Evolutionary conservation across 73 alveolate species (phyloP).

Genomic region (Stentor coeruleus): DNA sequence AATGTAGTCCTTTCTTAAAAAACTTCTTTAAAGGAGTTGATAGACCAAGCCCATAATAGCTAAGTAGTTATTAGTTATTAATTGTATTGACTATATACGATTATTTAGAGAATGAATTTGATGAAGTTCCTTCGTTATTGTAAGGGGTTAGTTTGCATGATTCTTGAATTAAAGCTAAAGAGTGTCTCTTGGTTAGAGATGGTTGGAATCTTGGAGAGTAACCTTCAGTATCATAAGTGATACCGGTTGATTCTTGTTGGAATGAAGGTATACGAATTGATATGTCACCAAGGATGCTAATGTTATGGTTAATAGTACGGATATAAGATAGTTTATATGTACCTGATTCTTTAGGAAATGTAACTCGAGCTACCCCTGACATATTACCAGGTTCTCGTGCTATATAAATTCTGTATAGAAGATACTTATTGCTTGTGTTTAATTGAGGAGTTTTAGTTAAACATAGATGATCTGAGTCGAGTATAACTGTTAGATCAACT

Average conservation of each 20-base stretch:
- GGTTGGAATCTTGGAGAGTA: not conserved
- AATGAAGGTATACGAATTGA: not conserved
- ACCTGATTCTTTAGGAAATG: not conserved
- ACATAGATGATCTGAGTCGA: not conserved
- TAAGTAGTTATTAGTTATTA: not conserved
- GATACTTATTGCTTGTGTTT: constrained; percentile 6
- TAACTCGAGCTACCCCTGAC: constrained; percentile 20
- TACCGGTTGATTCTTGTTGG: not conserved
- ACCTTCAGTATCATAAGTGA: not conserved
- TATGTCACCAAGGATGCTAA: not conserved
- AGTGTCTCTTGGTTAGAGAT: not conserved
- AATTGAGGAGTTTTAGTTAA: not conserved
- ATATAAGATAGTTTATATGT: not conserved
- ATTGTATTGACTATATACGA: too few species aligned
- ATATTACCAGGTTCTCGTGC: constrained; percentile 11
- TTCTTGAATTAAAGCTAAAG: too few species aligned
- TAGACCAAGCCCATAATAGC: not conserved
- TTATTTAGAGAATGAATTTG: too few species aligned
- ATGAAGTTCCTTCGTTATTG: too few species aligned
- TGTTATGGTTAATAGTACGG: not conserved
- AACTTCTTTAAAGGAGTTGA: not conserved
- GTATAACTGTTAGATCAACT: not conserved
- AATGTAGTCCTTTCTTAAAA: constrained; percentile 17
- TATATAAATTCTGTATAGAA: not conserved
- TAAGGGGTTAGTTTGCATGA: too few species aligned